A percentile compares a stretch with the other conserved stretches of the same genome.
Evolutionary conservation across 768 basidiomycete species (phyloP).

Genomic region (Phaffia australis): DNA sequence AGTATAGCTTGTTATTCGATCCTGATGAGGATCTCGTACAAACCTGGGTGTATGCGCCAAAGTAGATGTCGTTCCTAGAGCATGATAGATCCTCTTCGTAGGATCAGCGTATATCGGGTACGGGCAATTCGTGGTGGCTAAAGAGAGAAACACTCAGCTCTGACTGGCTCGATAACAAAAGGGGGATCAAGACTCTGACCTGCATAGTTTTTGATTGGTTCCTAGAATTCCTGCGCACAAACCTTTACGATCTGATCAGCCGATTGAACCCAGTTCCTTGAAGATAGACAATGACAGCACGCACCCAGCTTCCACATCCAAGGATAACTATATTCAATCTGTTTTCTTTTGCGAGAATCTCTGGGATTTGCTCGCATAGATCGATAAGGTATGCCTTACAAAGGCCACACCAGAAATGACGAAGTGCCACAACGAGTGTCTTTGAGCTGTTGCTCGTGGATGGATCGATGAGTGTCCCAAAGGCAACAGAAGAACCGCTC

Average conservation of each 20-base stretch:
- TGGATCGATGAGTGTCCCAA: too few relatives aligned
- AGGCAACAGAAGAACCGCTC: too few relatives aligned
- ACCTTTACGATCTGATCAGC: too few relatives aligned
- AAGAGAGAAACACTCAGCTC: not conserved
- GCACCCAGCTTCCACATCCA: constrained; percentile 3
- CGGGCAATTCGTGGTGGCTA: not conserved
- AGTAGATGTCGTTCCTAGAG: not conserved
- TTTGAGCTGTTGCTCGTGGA: too few relatives aligned
- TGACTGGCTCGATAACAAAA: not conserved
- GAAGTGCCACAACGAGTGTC: too few relatives aligned
- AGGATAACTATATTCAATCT: constrained; percentile 14
- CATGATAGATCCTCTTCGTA: not conserved
- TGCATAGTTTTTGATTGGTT: constrained; percentile 9
- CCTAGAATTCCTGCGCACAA: not conserved
- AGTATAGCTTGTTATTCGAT: too few relatives aligned
- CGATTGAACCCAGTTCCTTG: too few relatives aligned
- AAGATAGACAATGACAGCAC: too few relatives aligned
- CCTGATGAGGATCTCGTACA: too few relatives aligned
- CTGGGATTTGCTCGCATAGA: not conserved
- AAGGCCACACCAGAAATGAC: not conserved
- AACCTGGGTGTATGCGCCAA: constrained; percentile 3
- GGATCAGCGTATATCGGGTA: constrained; percentile 13
- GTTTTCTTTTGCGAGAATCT: too few relatives aligned
- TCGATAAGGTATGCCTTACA: constrained; percentile 1
- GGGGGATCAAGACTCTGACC: not conserved